These are phyloP conservation scores for Paragyromitra xinjiangensis DNA, from an alignment of 495 filamentous ascomycete species.

Conservation along the genomic window DNA sequence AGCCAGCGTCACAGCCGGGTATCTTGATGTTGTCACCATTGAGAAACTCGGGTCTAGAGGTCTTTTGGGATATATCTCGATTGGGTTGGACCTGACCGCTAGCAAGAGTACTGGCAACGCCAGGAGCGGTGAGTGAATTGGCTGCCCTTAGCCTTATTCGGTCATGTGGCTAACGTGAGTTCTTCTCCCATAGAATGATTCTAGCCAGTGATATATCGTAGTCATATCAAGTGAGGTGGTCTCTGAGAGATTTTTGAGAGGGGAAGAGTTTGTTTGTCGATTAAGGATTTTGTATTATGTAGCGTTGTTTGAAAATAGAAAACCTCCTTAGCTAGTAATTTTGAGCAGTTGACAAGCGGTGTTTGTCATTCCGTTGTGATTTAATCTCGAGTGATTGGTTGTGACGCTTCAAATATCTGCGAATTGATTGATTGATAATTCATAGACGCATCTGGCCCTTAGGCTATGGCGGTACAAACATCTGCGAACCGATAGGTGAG, in stretches of 20 bases:
- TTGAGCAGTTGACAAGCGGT: not conserved
- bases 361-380: not conserved
- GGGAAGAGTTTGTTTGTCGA: not conserved
- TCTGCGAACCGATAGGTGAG: no score
- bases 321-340: constrained; percentile 27
- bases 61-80: constrained; percentile 64
- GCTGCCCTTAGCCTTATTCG: not conserved
- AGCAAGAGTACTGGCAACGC: constrained; percentile 7
- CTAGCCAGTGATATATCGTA: not conserved
- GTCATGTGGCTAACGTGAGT: not conserved
- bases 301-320: constrained; percentile 10
- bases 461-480: no score
- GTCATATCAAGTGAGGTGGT: not conserved
- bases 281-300: constrained; percentile 3
- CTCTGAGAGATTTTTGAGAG: constrained; percentile 13
- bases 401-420: not conserved
- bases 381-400: not conserved
- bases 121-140: not conserved
- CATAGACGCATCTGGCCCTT: no score
- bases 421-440: no score
- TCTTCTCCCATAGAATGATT: not conserved
- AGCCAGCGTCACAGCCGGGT: constrained; percentile 60
- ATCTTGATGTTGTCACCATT: constrained; percentile 68
- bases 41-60: constrained; percentile 65
- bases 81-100: constrained; percentile 55